phyloP scores from a whole-genome alignment of 805 yeast species.

The Schwanniomyces yamadae region DNA sequence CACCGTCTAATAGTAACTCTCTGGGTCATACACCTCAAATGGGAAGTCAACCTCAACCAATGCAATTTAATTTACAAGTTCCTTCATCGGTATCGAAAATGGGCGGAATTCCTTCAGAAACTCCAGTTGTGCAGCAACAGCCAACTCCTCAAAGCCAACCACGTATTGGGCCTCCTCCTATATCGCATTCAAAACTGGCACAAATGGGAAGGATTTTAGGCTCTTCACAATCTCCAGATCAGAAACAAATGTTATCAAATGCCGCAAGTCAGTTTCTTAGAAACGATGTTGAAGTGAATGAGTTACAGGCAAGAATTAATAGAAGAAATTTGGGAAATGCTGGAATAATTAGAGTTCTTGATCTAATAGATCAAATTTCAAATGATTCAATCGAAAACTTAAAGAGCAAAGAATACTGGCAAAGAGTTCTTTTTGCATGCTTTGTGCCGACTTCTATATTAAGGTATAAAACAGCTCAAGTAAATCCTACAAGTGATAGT shows the following conservation, averaged over 20 bases:
- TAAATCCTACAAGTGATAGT: constrained; percentile 6
- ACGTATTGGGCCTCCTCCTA: constrained; percentile 8
- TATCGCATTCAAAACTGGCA: constrained; percentile 5
- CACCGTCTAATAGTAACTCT: constrained; percentile 17
- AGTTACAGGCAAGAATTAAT: constrained; percentile 32
- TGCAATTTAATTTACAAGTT: constrained; percentile 7
- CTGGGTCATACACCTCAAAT: constrained; percentile 32
- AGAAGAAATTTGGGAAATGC: constrained; percentile 44
- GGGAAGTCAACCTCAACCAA: constrained; percentile 20
- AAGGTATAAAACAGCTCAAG: constrained; percentile 24
- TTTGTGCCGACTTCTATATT: constrained; percentile 31
- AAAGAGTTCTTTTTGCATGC: constrained; percentile 29
- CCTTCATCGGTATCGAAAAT: constrained; percentile 15
- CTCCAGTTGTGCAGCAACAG: constrained; percentile 25
- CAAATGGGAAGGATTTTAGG: no score
- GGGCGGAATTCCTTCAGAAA: constrained; percentile 15
- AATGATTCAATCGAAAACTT: constrained; percentile 31
- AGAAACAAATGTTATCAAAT: constrained; percentile 1
- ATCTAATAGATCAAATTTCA: constrained; percentile 37
- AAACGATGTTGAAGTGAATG: constrained; percentile 18
- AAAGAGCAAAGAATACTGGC: constrained; percentile 36
- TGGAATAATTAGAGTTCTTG: constrained; percentile 38
- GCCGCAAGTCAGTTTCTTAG: constrained; percentile 1
- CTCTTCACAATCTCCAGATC: constrained; percentile 7
- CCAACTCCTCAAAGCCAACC: constrained; percentile 21